Evolutionary conservation across 1,284 basidiomycete species (phyloP).

Genomic region (Rhodotorula sp.): DNA sequence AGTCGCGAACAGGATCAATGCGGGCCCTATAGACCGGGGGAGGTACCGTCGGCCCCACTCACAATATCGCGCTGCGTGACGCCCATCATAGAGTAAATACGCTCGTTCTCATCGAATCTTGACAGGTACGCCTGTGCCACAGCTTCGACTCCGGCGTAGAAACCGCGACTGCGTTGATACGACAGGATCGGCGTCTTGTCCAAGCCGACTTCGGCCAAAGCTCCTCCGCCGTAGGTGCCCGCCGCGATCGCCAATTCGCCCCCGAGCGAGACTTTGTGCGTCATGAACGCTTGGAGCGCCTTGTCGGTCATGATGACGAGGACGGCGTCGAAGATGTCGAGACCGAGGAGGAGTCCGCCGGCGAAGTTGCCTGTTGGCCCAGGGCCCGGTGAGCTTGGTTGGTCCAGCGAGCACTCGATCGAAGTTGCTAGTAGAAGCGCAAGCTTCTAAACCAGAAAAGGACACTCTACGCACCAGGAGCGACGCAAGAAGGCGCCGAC

Average conservation of each 20-base stretch:
- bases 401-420: no score
- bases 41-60: slow-evolving; percentile 24
- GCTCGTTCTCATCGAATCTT: slow-evolving; percentile 45
- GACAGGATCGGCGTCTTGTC: slow-evolving; percentile 12
- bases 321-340: slow-evolving; percentile 55
- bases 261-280: slow-evolving; percentile 55
- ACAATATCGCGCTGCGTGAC: slow-evolving; percentile 52
- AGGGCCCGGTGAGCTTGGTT: no score
- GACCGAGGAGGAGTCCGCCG: slow-evolving; percentile 51
- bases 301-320: slow-evolving; percentile 52
- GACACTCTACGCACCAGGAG: slow-evolving; percentile 53
- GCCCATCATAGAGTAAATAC: slow-evolving; percentile 34
- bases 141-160: slow-evolving; percentile 54
- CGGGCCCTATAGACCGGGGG: not conserved
- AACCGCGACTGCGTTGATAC: slow-evolving; percentile 46
- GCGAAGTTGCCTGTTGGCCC: not conserved
- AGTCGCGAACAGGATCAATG: not conserved
- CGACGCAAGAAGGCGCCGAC: slow-evolving; percentile 55
- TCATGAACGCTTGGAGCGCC: slow-evolving; percentile 54
- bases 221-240: slow-evolving; percentile 56
- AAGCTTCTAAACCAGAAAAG: not conserved
- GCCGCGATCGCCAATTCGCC: slow-evolving; percentile 55
- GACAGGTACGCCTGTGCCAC: slow-evolving; percentile 53
- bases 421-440: not conserved
- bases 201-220: slow-evolving; percentile 52